Conservation (phyloP, 2,329 filamentous ascomycete genomes). For the Cladosporium sp. region DNA sequence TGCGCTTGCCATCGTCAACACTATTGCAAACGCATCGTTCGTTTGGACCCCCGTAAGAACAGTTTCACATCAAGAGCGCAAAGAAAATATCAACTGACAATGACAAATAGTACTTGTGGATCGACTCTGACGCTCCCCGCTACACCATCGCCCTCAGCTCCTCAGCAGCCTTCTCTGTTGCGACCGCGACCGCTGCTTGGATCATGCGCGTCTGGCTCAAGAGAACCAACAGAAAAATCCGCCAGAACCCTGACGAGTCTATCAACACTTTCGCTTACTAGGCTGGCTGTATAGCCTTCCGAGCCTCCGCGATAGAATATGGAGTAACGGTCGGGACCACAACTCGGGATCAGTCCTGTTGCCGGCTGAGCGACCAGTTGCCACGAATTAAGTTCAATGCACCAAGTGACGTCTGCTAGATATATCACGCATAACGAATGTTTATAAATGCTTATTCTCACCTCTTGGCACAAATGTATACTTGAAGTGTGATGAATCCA, state of each 20-base stretch:
- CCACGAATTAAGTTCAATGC: too few species aligned
- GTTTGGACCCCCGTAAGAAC: constrained; percentile 42
- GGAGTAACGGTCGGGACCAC: too few species aligned
- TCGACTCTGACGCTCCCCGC: constrained; percentile 41
- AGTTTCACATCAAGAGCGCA: too few species aligned
- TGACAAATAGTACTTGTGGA: constrained; percentile 42
- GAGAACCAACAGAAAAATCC: constrained; percentile 38
- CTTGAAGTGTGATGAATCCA: too few species aligned
- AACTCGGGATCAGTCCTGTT: too few species aligned
- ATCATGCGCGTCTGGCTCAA: constrained; percentile 39
- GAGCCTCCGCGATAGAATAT: too few species aligned
- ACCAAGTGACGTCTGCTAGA: too few species aligned
- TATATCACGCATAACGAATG: too few species aligned
- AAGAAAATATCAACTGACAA: too few species aligned
- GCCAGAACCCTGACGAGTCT: constrained; percentile 27
- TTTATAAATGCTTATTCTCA: too few species aligned
- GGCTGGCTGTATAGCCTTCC: not conserved
- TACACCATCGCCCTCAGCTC: constrained; percentile 45
- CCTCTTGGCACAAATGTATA: too few species aligned
- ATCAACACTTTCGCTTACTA: constrained; percentile 28
- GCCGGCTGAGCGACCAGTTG: too few species aligned
- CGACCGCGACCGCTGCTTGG: constrained; percentile 43
- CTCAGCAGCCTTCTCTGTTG: constrained; percentile 41
- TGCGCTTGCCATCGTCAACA: constrained; percentile 48
- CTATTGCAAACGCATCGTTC: constrained; percentile 45